Evolutionary conservation across 2,329 filamentous ascomycete species (phyloP), one percentile per base, ranked within the genome.

Genomic region (Fusarium sp.): DNA sequence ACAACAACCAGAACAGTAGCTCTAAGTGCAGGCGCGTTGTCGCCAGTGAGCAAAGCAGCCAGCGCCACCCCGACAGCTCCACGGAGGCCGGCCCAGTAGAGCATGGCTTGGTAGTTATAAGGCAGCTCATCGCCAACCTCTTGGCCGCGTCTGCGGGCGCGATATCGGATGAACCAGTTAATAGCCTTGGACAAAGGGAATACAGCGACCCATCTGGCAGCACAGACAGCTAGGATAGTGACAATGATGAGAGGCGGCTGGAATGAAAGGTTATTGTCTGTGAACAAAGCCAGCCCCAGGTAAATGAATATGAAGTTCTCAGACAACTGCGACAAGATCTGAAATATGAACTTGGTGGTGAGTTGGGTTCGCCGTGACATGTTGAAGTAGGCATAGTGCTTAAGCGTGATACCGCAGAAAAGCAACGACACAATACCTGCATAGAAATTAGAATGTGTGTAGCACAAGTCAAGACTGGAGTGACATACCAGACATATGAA

Each of bases 271-370:
- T 93, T 90, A 58, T 91, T 91, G 77, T 98, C 95, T 7, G 96
- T 98, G 81, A 99, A 98, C 33, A 99, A 88, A 2, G 96, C 97
- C 7, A 99, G 87, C 11, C 96, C 96, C 1, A 99, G 90, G 79
- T 99, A 99, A 82, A 99, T 99, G 85, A 99, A 99, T 82, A 99
- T 99, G 81, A 99, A 99, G 82, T 99, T 99, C 84, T 99, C 96
- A 0, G 95, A 97, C 50, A 99, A 85, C 82, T 99, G 96, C 7
- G 96, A 94, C 76, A 97, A 91, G 70, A 97, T 92, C 81, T 97
- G 94, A 85, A 99, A 99, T 64, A 98, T 89, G 83, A 97, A 99
- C 82, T 99, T 99, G 58, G 96, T 99, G 22, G 96, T 97, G 71
- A 99, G 91, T 81, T 99, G 96, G 4, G 96, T 98, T 70, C 96